Base-by-base conservation (phyloP, 441 rosid species). In the Mallotus japonicus region DNA sequence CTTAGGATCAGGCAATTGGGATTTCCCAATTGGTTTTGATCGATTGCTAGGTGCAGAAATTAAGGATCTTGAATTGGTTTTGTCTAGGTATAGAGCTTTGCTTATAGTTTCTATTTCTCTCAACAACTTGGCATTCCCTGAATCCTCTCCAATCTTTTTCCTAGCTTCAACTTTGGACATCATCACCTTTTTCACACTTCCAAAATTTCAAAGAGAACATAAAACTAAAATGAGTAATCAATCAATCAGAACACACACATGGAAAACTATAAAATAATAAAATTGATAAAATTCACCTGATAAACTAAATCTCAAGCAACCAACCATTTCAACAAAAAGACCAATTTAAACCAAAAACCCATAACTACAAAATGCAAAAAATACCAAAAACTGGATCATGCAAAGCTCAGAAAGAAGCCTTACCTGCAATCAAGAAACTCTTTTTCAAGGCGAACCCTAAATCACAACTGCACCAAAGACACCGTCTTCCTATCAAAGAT, bases 21-120 rank as follows among this genome's bases (percentile, higher is more conserved):
- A 14, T 77, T 86, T 87, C 64, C 86, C 86, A 2, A 75, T 56
- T n/a, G 88, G 79, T 69, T 81, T 88, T 15, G 88, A 65, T 57
- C 84, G 79, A 62, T 72, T 65, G 66, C 70, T 77, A 24, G 82
- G 62, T 1, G 77, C 32, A 59, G 90, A 66, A 80, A 65, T 28
- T 24, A 81, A 83, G 44, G 65, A 75, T 84, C 78, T 83, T 16
- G 75, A 14, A 70, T 69, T 83, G 71, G 53, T 84, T 62, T 81
- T 92, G 60, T 88, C 94, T 53, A 79, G 70, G 73, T 91, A 88
- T 46, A 95, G 85, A 60, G 97, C 97, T 80, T 86, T 92, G 66
- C 91, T 85, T 67, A 92, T 87, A n/a, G 89, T 85, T 84, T 91
- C 93, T 2, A 95, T 91, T 54, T 95, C 99, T 47, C 78, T 83